Evolutionary conservation across 225 moss, liverwort and hornwort genomes (phyloP).

Genomic region (Climacium dendroides): DNA sequence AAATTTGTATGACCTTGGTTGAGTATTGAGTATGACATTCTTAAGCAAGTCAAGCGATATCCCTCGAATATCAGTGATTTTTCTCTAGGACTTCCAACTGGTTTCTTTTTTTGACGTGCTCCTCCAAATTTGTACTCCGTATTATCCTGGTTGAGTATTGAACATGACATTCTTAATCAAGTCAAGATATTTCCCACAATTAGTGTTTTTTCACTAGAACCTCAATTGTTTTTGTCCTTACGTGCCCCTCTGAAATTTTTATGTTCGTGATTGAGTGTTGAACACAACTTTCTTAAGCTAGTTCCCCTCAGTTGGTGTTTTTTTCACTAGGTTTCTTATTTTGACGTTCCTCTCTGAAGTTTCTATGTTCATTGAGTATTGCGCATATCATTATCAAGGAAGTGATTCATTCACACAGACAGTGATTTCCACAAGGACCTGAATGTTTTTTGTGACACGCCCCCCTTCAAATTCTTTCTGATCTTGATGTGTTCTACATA

Average conservation of each 20-base stretch:
- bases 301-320: not conserved
- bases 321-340: not conserved
- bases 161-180: not conserved
- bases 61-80: not conserved
- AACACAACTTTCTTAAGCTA: not conserved
- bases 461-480: not conserved
- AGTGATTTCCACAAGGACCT: not conserved
- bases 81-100: not conserved
- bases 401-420: not conserved
- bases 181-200: not conserved
- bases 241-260: not conserved
- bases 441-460: not conserved
- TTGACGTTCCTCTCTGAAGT: not conserved
- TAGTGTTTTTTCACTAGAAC: not conserved
- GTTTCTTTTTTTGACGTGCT: too few species aligned
- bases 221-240: not conserved
- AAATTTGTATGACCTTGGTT: not conserved
- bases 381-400: not conserved
- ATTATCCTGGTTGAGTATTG: not conserved
- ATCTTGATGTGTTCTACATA: not conserved
- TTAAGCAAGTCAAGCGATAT: not conserved
- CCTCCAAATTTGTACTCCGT: not conserved
- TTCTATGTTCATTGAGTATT: not conserved
- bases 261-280: not conserved
- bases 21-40: not conserved